Base-by-base conservation (phyloP, 768 basidiomycete species). In the Naematelia aurantialba region DNA sequence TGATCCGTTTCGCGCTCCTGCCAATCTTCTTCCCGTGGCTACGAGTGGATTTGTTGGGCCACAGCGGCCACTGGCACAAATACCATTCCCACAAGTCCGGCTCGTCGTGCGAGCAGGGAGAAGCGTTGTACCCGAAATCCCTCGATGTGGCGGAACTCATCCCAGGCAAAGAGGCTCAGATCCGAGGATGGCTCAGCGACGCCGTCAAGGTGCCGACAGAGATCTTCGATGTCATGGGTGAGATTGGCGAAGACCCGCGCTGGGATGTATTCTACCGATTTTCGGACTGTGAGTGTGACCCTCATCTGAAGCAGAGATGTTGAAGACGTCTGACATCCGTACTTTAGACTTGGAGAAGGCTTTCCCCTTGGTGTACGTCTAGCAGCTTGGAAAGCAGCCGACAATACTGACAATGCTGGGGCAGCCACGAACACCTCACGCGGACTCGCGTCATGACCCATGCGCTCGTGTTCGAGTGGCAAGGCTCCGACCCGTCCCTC, bases 371-470 rank as follows among this genome's bases (percentile, higher is more conserved):
- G 83, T 81, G 81, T 88, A 77, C 44, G 79, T 77, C 2, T 21
- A 21, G 14, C 24, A 34, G 4, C 2, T 27, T 30, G 1, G 24
- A 14, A 24, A 27, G 8, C 12, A 4, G 24, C 42, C 0, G 2
- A 13, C 19, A 21, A 34, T 31, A 13, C 19, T 45, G 48, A 55
- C 21, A 55, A 17, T 5, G 13, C 29, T 25, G 51, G 34, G 34
- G 19, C 66, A 88, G 86, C 11, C 85, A 88, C 72, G 49, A 79
- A n/a, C 81, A 75, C 8, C 79, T 89, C 45, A 69, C 79, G 21
- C 79, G 87, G 55, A 85, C 84, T 10, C 86, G 85, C 66, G 84
- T 90, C 63, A 87, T 88, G 72, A 87, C 84, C 0, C 88, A 87
- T 66, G 89, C 84, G 0, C 79, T 90, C 19, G 75, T 88, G 5